Conservation (phyloP, 148 eudicot genomes). For the Rhododendron simsii region DNA sequence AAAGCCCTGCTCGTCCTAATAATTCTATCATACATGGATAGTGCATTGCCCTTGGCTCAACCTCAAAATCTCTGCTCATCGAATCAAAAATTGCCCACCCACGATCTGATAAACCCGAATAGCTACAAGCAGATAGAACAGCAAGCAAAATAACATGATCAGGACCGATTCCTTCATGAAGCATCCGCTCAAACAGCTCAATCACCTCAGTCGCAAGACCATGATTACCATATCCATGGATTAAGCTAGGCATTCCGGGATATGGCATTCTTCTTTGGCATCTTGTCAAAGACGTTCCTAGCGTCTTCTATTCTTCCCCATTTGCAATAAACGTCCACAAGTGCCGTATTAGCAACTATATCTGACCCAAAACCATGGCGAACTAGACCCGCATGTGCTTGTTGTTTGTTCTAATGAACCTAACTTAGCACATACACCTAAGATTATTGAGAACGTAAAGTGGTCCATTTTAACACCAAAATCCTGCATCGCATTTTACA, state of each 20-base stretch:
- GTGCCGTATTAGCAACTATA: conserved; percentile 72
- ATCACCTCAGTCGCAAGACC: conserved; percentile 69
- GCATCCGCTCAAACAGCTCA: conserved; percentile 59
- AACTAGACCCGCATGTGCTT: conserved; percentile 78
- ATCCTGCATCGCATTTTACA: conserved; percentile 81
- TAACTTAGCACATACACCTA: conserved; percentile 67
- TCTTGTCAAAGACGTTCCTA: conserved; percentile 61
- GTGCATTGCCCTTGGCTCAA: conserved; percentile 90
- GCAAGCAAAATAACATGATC: conserved; percentile 87
- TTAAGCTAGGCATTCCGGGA: conserved; percentile 93
- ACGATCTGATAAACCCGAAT: conserved; percentile 59
- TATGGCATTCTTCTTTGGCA: conserved; percentile 54
- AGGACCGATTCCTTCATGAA: conserved; percentile 53
- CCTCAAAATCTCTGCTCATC: conserved; percentile 45
- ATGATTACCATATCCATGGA: conserved; percentile 78
- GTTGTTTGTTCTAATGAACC: conserved; percentile 80
- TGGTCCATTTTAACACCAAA: conserved; percentile 75
- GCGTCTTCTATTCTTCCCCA: conserved; percentile 96
- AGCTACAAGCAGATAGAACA: conserved; percentile 80
- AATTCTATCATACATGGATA: conserved; percentile 88
- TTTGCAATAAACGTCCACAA: conserved; percentile 83
- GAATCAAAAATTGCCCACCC: conserved; percentile 75
- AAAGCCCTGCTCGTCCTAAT: conserved; percentile 68
- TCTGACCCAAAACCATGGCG: conserved; percentile 79
- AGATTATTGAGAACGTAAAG: conserved; percentile 75